These are phyloP conservation scores for Parmelia sp. DNA, from an alignment of 495 filamentous ascomycete species.

Conservation along the genomic window DNA sequence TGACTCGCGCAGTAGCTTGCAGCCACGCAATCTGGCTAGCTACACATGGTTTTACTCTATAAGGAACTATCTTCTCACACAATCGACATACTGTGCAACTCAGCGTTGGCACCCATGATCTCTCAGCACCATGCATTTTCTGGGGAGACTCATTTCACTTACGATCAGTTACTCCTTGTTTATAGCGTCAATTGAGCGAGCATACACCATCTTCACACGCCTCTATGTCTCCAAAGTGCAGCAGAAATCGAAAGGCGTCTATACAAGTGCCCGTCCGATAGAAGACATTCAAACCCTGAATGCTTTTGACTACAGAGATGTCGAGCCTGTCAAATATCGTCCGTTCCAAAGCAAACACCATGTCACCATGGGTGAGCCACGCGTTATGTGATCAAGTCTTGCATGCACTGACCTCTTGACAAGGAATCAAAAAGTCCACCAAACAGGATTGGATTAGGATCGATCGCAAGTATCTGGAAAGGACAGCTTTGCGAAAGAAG, in stretches of 20 bases:
- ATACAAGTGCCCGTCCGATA: not conserved
- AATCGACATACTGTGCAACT: too few species aligned
- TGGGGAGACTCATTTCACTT: constrained; percentile 8
- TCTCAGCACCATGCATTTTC: constrained; percentile 14
- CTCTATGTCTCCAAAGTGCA: constrained; percentile 1
- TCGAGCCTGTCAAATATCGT: constrained; percentile 17
- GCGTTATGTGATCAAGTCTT: not conserved
- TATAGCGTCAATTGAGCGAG: constrained; percentile 3
- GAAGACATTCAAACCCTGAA: constrained; percentile 7
- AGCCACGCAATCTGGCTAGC: constrained; percentile 2
- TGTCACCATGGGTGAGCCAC: constrained; percentile 13
- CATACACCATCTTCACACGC: constrained; percentile 1
- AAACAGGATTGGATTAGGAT: constrained; percentile 22
- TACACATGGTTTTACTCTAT: not conserved
- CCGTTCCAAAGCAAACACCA: constrained; percentile 18
- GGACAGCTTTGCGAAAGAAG: constrained; percentile 13
- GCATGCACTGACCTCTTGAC: not conserved
- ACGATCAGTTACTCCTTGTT: constrained; percentile 14
- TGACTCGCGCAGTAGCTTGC: not conserved
- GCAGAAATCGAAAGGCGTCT: not conserved
- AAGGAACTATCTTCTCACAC: not conserved
- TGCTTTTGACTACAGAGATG: constrained; percentile 11
- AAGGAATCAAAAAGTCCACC: constrained; percentile 19
- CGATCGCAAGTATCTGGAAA: constrained; percentile 17
- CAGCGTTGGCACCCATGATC: not conserved